Base-by-base conservation (phyloP, 2,329 filamentous ascomycete genomes). In the Ceratocystiopsis sp. region DNA sequence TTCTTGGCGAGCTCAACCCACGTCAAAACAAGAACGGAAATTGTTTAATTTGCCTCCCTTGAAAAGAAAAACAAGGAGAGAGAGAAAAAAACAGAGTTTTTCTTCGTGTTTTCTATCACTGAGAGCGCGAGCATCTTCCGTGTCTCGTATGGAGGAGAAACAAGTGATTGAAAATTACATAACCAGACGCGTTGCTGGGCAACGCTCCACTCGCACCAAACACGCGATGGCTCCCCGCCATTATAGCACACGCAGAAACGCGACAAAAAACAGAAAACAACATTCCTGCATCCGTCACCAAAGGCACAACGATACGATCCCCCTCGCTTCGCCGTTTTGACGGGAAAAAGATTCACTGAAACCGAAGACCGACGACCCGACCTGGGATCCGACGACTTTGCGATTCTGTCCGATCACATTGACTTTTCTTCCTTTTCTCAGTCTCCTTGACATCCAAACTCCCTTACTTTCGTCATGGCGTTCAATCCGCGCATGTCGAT, bases 401-500 rank as follows among this genome's bases (percentile, higher is more conserved):
- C 21, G 21, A 4, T 4, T 21, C 21, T 8, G 21, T 21, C 21
- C 21, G 17, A 35, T 38, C 16, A 17, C 40, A 38, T 15, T 19
- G 16, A 7, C 21, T n/a, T 12, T 11, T 36, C 25, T 14, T 3
- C 32, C 3, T 12, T 36, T 21, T 25, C n/a, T 40, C 21, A 16
- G 21, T 21, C 21, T 21, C 21, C 21, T n/a, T 38, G 17, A 4
- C 17, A 15, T n/a, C 37, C 37, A 38, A 13, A 16, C 25, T 15
- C 37, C 37, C 16, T 14, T n/a, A 5, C 15, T 25, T 17, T 11
- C 43, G 63, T 47, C 10, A 77, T 77, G 73, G 60, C 73, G 40
- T 76, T 68, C 61, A 75, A 75, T 45, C 62, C 66, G 46, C 62
- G 73, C 51, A 73, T 73, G 69, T 75, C 71, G 55, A 76, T 77